Evolutionary conservation across 2,329 filamentous ascomycete genomes (phyloP).

Genomic region (Calonectria pteridis): DNA sequence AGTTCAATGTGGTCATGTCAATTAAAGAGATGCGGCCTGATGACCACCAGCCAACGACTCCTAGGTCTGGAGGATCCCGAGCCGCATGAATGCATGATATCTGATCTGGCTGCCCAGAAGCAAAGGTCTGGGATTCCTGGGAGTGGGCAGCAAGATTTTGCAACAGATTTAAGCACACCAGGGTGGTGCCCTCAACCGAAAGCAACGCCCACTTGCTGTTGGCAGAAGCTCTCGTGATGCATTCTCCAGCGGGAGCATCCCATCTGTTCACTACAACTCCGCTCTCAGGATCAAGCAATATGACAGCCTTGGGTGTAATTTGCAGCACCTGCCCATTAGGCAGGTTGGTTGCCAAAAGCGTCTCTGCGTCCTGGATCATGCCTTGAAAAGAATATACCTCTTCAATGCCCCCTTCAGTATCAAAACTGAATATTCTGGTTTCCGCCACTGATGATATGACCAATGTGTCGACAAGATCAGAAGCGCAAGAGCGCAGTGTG

Average conservation of each 20-base stretch:
- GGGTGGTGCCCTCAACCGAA: conserved; percentile 78
- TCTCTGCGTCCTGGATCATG: conserved; percentile 76
- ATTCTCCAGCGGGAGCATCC: conserved; percentile 61
- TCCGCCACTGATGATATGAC: conserved; percentile 86
- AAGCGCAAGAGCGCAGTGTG: conserved; percentile 67
- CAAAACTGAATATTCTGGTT: conserved; percentile 86
- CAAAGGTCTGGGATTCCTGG: conserved; percentile 70
- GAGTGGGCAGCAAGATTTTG: conserved; percentile 68
- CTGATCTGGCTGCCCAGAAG: conserved; percentile 67
- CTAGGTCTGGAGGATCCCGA: conserved; percentile 71
- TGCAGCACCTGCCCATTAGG: conserved; percentile 76
- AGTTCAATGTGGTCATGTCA: conserved; percentile 73
- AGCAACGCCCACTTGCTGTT: conserved; percentile 79
- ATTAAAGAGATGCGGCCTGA: conserved; percentile 84
- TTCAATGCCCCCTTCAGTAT: conserved; percentile 81
- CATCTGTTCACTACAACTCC: conserved; percentile 69
- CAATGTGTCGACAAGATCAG: conserved; percentile 74
- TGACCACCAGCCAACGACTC: conserved; percentile 89
- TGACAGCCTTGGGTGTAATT: conserved; percentile 75
- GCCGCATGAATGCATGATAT: conserved; percentile 88
- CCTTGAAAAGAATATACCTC: conserved; percentile 84
- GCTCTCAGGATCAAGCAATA: conserved; percentile 72
- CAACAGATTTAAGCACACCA: conserved; percentile 76
- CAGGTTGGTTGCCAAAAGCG: conserved; percentile 78
- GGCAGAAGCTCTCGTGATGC: conserved; percentile 83